phyloP scores from a whole-genome alignment of 768 basidiomycete genomes.

The Austroboletus festivus region DNA sequence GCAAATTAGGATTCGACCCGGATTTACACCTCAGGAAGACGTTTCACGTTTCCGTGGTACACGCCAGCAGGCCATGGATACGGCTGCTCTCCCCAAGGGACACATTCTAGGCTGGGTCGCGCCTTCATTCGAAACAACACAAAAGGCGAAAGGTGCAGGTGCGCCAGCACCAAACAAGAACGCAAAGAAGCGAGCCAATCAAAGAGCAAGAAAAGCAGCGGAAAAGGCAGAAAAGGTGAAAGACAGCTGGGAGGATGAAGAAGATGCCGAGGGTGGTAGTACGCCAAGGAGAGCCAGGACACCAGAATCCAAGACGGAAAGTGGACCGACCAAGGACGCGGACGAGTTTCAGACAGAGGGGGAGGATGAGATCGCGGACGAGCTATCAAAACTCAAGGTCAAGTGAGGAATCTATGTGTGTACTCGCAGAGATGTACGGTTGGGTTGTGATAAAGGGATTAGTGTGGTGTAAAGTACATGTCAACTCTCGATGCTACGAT shows the following conservation, averaged over 20 bases:
- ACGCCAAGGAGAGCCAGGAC: slow-evolving; percentile 13
- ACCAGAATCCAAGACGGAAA: slow-evolving; percentile 24
- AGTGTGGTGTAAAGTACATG: slow-evolving; percentile 15
- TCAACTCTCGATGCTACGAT: background rate
- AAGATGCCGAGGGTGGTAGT: slow-evolving; percentile 31
- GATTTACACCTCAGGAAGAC: slow-evolving; percentile 94
- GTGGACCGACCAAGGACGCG: slow-evolving; percentile 13
- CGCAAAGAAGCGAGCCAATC: slow-evolving; percentile 78
- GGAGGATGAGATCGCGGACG: slow-evolving; percentile 39
- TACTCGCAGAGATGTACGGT: background rate
- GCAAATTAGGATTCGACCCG: slow-evolving; percentile 85
- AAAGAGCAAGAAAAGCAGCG: slow-evolving; percentile 62
- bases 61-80: slow-evolving; percentile 71
- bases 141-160: slow-evolving; percentile 28
- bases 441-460: slow-evolving; percentile 5
- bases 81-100: slow-evolving; percentile 64
- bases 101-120: slow-evolving; percentile 81
- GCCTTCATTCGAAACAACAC: slow-evolving; percentile 40
- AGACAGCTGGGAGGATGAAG: slow-evolving; percentile 79
- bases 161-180: slow-evolving; percentile 63
- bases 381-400: slow-evolving; percentile 58
- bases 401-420: too few relatives aligned
- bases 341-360: background rate
- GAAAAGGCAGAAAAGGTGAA: slow-evolving; percentile 57
- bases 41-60: slow-evolving; percentile 80